Evolutionary conservation across 2,329 filamentous ascomycete species (phyloP).

Genomic region (Cordyceps farinosa): DNA sequence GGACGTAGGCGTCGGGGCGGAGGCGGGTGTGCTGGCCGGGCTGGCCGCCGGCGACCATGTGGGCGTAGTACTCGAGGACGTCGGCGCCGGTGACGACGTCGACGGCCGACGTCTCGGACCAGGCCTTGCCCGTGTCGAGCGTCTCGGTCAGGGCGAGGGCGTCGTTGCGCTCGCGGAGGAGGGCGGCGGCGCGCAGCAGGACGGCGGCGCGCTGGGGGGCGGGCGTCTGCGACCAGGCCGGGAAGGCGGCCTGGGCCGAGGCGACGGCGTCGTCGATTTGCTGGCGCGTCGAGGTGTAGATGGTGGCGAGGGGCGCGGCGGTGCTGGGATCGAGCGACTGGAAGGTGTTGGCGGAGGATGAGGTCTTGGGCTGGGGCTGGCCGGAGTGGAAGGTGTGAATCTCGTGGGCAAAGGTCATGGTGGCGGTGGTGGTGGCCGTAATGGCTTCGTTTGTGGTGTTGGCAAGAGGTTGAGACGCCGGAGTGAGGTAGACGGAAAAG

Average conservation of each 20-base stretch:
- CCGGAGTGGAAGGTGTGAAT: slow-evolving; percentile 73
- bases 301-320: slow-evolving; percentile 62
- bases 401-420: slow-evolving; percentile 36
- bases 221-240: slow-evolving; percentile 71
- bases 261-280: slow-evolving; percentile 70
- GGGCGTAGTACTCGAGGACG: slow-evolving; percentile 82
- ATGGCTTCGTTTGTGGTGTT: slow-evolving; percentile 12
- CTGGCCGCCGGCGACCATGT: slow-evolving; percentile 71
- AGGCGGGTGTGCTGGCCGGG: slow-evolving; percentile 77
- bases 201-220: slow-evolving; percentile 72
- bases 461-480: not conserved
- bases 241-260: slow-evolving; percentile 69
- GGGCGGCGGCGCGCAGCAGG: slow-evolving; percentile 68
- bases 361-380: slow-evolving; percentile 55
- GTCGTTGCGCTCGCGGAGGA: slow-evolving; percentile 75
- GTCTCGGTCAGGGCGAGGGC: slow-evolving; percentile 77
- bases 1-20: slow-evolving; percentile 73
- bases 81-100: slow-evolving; percentile 81
- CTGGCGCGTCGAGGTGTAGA: slow-evolving; percentile 63
- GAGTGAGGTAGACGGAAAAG: not conserved
- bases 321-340: slow-evolving; percentile 72
- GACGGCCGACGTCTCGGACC: slow-evolving; percentile 77
- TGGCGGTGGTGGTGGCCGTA: slow-evolving; percentile 14
- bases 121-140: slow-evolving; percentile 81
- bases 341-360: slow-evolving; percentile 60